These are phyloP conservation scores for Hyaloscypha variabilis DNA, from an alignment of 495 filamentous ascomycete genomes.

Conservation along the genomic window DNA sequence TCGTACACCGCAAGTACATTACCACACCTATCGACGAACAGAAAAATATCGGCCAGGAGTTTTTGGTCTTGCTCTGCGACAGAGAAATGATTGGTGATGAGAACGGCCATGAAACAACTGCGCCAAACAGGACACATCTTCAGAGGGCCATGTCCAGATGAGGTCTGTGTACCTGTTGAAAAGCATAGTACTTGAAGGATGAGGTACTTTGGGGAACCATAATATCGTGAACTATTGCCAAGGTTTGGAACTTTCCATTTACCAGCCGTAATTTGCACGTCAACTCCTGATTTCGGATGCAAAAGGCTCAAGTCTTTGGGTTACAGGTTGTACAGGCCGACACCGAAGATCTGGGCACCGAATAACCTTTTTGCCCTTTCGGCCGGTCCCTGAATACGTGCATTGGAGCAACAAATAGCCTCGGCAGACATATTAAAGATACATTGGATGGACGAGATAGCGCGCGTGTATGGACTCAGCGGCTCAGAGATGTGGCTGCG, in stretches of 20 bases:
- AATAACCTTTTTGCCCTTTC: not conserved
- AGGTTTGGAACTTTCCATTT: not conserved
- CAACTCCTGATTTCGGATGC: not conserved
- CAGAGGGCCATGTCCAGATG: not conserved
- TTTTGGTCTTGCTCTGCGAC: not conserved
- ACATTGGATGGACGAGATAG: not conserved
- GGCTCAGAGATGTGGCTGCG: not conserved
- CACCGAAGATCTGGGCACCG: too few species aligned
- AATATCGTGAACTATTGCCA: constrained; percentile 1
- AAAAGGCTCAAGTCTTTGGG: not conserved
- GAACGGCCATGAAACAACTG: not conserved
- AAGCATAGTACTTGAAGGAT: not conserved
- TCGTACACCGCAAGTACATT: not conserved
- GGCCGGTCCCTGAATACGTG: not conserved
- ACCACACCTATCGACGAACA: not conserved
- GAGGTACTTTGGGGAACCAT: not conserved
- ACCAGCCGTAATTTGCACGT: constrained; percentile 1
- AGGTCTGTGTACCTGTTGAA: not conserved
- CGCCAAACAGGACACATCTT: not conserved
- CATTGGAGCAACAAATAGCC: not conserved
- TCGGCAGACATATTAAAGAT: constrained; percentile 11
- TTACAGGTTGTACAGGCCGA: not conserved
- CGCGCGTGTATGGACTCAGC: not conserved
- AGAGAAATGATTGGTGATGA: not conserved
- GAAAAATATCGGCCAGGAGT: not conserved